Conservation (phyloP, 441 rosid species). For the Jatropha podagrica region DNA sequence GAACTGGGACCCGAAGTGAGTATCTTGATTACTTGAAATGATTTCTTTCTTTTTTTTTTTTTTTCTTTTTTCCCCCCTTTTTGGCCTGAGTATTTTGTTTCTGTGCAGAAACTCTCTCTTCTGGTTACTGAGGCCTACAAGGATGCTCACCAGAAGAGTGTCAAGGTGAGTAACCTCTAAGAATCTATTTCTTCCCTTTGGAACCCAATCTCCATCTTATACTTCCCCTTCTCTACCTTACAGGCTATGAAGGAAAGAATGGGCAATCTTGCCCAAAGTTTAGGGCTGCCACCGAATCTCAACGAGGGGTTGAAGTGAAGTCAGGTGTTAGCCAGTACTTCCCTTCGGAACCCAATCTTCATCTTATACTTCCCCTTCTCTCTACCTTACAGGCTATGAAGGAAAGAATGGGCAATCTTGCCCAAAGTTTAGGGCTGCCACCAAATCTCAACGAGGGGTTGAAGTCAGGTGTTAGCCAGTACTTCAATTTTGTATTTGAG, state of each 20-base stretch:
- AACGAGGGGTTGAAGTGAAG: constrained; percentile 56
- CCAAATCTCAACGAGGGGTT: constrained; percentile 68
- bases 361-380: not conserved
- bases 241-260: constrained; percentile 97
- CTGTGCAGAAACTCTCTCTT: constrained; percentile 73
- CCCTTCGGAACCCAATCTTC: not conserved
- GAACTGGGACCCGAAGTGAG: constrained; percentile 85
- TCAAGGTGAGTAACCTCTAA: constrained; percentile 40
- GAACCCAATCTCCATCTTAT: not conserved
- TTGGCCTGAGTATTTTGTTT: not conserved
- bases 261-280: constrained; percentile 90
- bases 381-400: constrained; percentile 73
- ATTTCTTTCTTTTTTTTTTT: not conserved
- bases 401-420: constrained; percentile 93
- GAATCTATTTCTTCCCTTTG: not conserved
- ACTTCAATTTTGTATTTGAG: constrained; percentile 38
- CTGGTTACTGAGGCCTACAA: constrained; percentile 87
- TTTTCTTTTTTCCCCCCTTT: not conserved
- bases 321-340: not conserved
- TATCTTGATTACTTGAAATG: not conserved
- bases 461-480: constrained; percentile 31
- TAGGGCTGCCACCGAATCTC: constrained; percentile 90
- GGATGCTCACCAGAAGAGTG: constrained; percentile 93
- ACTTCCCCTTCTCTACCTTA: not conserved
- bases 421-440: constrained; percentile 94